Base-by-base conservation (phyloP, 1,284 basidiomycete genomes). In the Spongiforma sp. region DNA sequence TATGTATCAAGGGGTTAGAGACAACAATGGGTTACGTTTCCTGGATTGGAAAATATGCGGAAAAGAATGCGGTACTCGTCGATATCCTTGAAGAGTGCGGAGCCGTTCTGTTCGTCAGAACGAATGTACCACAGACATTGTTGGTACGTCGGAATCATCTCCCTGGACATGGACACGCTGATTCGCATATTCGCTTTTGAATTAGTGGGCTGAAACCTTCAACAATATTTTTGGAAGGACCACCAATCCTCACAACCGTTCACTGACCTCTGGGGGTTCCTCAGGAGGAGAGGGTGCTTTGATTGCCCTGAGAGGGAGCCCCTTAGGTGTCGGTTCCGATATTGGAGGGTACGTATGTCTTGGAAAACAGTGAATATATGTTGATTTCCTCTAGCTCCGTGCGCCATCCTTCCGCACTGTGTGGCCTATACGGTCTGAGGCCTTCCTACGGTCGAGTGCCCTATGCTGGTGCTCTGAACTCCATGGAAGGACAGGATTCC, bases 391-490 rank as follows among this genome's bases (percentile, higher is more conserved):
- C 21, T 9, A 88, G 88, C 10, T 90, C 89, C 21, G 77, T 93
- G 62, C 88, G 91, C 21, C 89, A 92, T 62, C 93, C 93, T 7
- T 78, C 88, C 10, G 81, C 86, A 0, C 85, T 90, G 66, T 85
- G 83, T 67, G 90, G 90, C 1, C 71, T 90, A 19, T 94, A 90
- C 71, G 86, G 86, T 11, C 78, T 95, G 39, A 85, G 89, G 28
- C 91, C 92, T 0, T 91, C 89, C 2, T 89, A 83, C 65, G 84
- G 86, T 34, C 86, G 93, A 9, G 80, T 94, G 37, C 90, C 93
- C 0, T 93, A 92, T 62, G 78, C 78, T 53, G 91, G 91, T 14
- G 82, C 85, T 1, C 76, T 81, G 9, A 90, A 89, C 65, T 85
- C 88, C 4, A 71, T 90, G 52, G 84, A 88, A 63, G 92, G 92